Conservation (phyloP, 805 yeast genomes). For the Myxozyma neotropica region DNA sequence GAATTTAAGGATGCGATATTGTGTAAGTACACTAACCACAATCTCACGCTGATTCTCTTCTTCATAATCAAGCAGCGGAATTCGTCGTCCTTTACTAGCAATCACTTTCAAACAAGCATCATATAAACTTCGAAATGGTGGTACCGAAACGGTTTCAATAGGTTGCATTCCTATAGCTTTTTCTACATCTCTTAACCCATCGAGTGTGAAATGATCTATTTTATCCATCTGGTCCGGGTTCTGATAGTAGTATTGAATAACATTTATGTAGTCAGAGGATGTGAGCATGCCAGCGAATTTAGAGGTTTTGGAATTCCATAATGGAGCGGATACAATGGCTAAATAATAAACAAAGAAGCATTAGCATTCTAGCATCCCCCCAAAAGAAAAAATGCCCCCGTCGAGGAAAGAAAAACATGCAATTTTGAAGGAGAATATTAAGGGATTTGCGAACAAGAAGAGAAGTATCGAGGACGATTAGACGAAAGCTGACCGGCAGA, state of each 20-base stretch:
- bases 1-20: conserved; percentile 91
- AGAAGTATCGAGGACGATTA: conserved; percentile 91
- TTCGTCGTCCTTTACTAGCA: conserved; percentile 84
- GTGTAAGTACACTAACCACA: conserved; percentile 92
- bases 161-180: conserved; percentile 82
- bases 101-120: conserved; percentile 94
- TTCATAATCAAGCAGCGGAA: conserved; percentile 92
- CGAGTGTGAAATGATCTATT: conserved; percentile 81
- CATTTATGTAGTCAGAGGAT: conserved; percentile 89
- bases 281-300: conserved; percentile 93
- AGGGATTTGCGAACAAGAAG: conserved; percentile 85
- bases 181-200: conserved; percentile 80
- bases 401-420: conserved; percentile 23
- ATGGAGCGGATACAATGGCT: conserved; percentile 90
- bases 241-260: conserved; percentile 89
- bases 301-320: conserved; percentile 90
- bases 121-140: conserved; percentile 84
- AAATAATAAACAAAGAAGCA: too few species aligned
- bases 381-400: too few species aligned
- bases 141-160: conserved; percentile 82
- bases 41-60: conserved; percentile 90
- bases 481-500: conserved; percentile 88
- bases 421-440: conserved; percentile 86
- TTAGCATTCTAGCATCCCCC: too few species aligned
- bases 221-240: conserved; percentile 81